Evolutionary conservation across 495 filamentous ascomycete genomes (phyloP).

Genomic region (Trichoderma asperelloides): DNA sequence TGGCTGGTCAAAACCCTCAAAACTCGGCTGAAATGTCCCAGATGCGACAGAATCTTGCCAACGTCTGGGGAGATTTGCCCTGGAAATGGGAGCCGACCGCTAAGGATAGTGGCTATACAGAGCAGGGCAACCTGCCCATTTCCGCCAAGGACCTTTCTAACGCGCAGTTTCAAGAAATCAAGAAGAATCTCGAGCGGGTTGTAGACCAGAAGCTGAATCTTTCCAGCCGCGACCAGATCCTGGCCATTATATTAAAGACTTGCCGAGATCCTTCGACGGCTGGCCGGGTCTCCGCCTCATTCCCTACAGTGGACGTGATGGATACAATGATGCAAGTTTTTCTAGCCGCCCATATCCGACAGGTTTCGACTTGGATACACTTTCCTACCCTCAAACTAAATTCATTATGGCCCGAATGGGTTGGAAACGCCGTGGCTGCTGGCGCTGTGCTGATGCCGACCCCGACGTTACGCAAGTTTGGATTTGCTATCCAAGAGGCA

Average conservation of each 20-base stretch:
- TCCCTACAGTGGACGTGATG: slow-evolving; percentile 50
- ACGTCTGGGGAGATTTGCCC: slow-evolving; percentile 37
- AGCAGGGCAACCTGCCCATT: slow-evolving; percentile 47
- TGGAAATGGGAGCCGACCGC: slow-evolving; percentile 46
- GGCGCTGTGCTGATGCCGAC: slow-evolving; percentile 47
- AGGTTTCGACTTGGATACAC: slow-evolving; percentile 49
- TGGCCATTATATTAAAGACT: slow-evolving; percentile 48
- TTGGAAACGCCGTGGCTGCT: slow-evolving; percentile 44
- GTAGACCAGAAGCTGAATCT: slow-evolving; percentile 35
- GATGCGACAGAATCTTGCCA: slow-evolving; percentile 25
- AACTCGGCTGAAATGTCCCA: slow-evolving; percentile 22
- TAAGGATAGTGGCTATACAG: slow-evolving; percentile 40
- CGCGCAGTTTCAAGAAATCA: slow-evolving; percentile 16
- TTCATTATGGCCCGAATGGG: slow-evolving; percentile 44
- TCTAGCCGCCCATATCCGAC: slow-evolving; percentile 40
- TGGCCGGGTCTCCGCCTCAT: slow-evolving; percentile 45
- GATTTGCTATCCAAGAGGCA: slow-evolving; percentile 53
- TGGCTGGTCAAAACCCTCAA: slow-evolving; percentile 10
- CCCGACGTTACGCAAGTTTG: slow-evolving; percentile 51
- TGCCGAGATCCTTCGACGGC: slow-evolving; percentile 35
- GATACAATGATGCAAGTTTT: slow-evolving; percentile 54
- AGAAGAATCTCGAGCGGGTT: slow-evolving; percentile 22
- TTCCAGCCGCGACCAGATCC: slow-evolving; percentile 44
- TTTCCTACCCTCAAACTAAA: slow-evolving; percentile 45
- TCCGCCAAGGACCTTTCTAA: slow-evolving; percentile 27